These are phyloP conservation scores for Ichthyophthirius multifiliis DNA, from an alignment of 169 alveolate species.

Conservation along the genomic window DNA sequence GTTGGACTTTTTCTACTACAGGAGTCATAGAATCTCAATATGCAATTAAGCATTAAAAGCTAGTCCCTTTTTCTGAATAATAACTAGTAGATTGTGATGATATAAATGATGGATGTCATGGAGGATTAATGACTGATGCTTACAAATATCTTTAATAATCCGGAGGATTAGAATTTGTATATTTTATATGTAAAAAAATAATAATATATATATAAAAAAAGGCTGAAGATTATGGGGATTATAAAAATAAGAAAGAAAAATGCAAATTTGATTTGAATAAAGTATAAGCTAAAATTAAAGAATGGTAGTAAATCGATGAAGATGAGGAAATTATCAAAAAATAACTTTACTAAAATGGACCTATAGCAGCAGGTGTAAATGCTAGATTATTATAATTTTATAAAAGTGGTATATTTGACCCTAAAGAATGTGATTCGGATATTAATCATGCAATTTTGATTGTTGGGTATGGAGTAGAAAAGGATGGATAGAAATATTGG, in stretches of 20 bases:
- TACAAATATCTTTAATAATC: neutral
- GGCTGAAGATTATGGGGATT: conserved; percentile 9
- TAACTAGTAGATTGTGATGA: conserved; percentile 2
- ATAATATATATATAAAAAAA: neutral
- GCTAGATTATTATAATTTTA: neutral
- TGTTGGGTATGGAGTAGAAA: conserved; percentile 73
- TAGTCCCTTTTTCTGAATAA: conserved; percentile 4
- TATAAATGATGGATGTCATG: conserved; percentile 6
- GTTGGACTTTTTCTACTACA: conserved; percentile 21
- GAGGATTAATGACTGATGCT: conserved; percentile 23
- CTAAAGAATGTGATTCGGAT: no score
- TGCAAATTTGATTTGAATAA: neutral
- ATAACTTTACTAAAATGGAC: neutral
- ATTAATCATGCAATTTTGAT: conserved; percentile 81
- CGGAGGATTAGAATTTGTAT: neutral
- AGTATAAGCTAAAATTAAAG: neutral
- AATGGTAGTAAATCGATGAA: conserved; percentile 2
- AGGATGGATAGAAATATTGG: conserved; percentile 34
- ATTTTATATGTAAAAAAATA: neutral
- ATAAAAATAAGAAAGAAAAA: neutral
- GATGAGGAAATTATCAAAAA: neutral
- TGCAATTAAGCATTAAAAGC: neutral
- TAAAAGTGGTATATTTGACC: no score
- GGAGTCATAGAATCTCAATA: conserved; percentile 6
- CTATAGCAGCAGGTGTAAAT: neutral